A percentile compares a stretch with the other conserved stretches of the same genome.
Evolutionary conservation across 139 green algal genomes (phyloP).

Genomic region (Chlamydomonas schloesseri): DNA sequence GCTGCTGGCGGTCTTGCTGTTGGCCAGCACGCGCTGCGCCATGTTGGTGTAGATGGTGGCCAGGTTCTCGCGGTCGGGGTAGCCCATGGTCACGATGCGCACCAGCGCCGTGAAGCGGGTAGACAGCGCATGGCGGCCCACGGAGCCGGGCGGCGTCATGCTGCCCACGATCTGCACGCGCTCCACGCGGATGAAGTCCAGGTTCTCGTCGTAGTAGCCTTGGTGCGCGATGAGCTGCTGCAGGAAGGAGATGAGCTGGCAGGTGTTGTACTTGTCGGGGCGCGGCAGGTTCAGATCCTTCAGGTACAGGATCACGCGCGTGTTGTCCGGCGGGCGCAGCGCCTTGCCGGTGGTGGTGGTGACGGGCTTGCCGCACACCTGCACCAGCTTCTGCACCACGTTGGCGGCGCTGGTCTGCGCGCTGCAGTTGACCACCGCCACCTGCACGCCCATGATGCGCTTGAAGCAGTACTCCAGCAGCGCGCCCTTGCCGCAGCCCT

Average conservation of each 20-base stretch:
- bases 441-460: conserved; percentile 54
- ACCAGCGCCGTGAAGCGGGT: conserved; percentile 76
- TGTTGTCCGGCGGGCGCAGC: conserved; percentile 74
- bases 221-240: conserved; percentile 87
- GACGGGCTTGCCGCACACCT: conserved; percentile 83
- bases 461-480: conserved; percentile 77
- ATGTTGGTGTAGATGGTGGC: conserved; percentile 63
- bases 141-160: conserved; percentile 74
- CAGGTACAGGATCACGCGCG: conserved; percentile 78
- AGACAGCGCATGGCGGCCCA: conserved; percentile 71
- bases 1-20: conserved; percentile 22
- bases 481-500: conserved; percentile 81
- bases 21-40: conserved; percentile 27
- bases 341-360: conserved; percentile 74
- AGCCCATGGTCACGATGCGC: conserved; percentile 65
- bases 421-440: conserved; percentile 82
- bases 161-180: conserved; percentile 76
- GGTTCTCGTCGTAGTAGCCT: conserved; percentile 82
- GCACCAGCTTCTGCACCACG: conserved; percentile 84
- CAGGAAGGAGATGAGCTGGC: conserved; percentile 82
- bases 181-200: conserved; percentile 84
- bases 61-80: conserved; percentile 64
- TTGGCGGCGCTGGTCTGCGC: conserved; percentile 79
- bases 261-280: conserved; percentile 87
- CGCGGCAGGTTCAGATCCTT: conserved; percentile 76